A percentile compares a stretch with the other conserved stretches of the same genome.
Evolutionary conservation across 106 monocot genomes (phyloP).

Genomic region (Xerophyta viscosa): DNA sequence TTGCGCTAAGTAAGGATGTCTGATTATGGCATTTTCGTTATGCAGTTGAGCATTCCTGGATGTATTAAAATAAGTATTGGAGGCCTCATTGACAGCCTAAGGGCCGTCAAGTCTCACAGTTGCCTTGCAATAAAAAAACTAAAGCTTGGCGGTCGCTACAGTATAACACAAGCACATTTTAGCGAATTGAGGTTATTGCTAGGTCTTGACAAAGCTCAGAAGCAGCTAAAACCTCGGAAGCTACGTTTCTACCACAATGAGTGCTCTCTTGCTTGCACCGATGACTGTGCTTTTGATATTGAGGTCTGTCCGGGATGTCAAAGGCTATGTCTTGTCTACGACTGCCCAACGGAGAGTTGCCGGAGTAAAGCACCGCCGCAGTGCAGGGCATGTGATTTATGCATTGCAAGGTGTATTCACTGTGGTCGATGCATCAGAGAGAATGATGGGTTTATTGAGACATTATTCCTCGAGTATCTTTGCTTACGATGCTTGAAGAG

Average conservation of each 20-base stretch:
- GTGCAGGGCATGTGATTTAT: constrained; percentile 45
- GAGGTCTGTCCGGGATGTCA: constrained; percentile 48
- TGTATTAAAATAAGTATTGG: constrained; percentile 29
- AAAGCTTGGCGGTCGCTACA: constrained; percentile 31
- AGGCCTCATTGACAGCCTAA: constrained; percentile 37
- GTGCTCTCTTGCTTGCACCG: constrained; percentile 13
- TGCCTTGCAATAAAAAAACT: constrained; percentile 22
- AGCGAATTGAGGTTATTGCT: constrained; percentile 26
- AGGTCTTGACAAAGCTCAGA: constrained; percentile 8
- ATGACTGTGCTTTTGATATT: constrained; percentile 38
- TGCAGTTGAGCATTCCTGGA: constrained; percentile 43
- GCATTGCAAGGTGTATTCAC: constrained; percentile 41
- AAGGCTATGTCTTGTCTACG: constrained; percentile 39
- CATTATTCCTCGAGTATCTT: constrained; percentile 35
- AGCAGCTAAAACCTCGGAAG: constrained; percentile 1
- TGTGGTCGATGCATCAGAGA: constrained; percentile 60
- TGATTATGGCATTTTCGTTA: too few species aligned
- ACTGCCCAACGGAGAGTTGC: constrained; percentile 45
- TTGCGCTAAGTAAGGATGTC: too few species aligned
- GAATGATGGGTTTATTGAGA: constrained; percentile 34
- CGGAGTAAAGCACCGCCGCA: not conserved
- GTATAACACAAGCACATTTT: constrained; percentile 24
- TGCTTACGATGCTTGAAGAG: constrained; percentile 29
- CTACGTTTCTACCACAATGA: constrained; percentile 30
- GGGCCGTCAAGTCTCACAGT: constrained; percentile 20